Base-by-base conservation (phyloP, 2,329 filamentous ascomycete species). In the Herpotrichia juniperi region DNA sequence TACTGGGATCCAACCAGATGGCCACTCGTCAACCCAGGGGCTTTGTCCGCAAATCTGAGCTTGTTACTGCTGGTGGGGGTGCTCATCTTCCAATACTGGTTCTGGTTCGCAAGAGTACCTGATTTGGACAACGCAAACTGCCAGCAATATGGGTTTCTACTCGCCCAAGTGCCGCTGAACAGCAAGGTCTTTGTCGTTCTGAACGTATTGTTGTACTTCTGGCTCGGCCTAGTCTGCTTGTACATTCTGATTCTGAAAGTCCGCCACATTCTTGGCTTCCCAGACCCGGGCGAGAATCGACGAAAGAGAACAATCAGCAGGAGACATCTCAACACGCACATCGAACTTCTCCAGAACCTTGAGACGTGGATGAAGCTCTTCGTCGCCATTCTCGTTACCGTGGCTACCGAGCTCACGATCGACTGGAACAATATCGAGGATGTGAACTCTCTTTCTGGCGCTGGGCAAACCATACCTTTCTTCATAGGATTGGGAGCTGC, bases 131-230 rank as follows among this genome's bases (percentile, higher is more conserved):
- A 40, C 4, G 30, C 37, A n/a, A 43, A 37, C 14, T 64, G 61
- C 32, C 48, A 59, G 40, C 52, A 64, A 46, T 64, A 63, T 28
- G 61, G 58, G 12, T 64, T 64, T 44, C 40, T 64, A 12, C 51
- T 63, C 34, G 50, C 30, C 17, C 45, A 59, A 30, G 42, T 62
- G 14, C 51, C 51, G 34, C 48, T 64, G 17, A 60, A 63, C 40
- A 56, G 53, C 46, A 57, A 52, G 28, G 58, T 35, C 1, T 63
- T 53, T 4, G 42, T 58, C 2, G 51, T 51, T 9, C 12, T 63
- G 11, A 61, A 63, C 22, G 17, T 19, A 9, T 14, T 37, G 34
- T 19, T 37, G 34, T 37, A 21, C 34, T 4, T 19, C 6, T 37
- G 16, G n/a, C 45, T 64, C 1, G 55, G 54, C 1, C n/a, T 61